Base-by-base conservation (phyloP, 192 early-diverging fungal genomes). In the Entophlyctis luteolus region DNA sequence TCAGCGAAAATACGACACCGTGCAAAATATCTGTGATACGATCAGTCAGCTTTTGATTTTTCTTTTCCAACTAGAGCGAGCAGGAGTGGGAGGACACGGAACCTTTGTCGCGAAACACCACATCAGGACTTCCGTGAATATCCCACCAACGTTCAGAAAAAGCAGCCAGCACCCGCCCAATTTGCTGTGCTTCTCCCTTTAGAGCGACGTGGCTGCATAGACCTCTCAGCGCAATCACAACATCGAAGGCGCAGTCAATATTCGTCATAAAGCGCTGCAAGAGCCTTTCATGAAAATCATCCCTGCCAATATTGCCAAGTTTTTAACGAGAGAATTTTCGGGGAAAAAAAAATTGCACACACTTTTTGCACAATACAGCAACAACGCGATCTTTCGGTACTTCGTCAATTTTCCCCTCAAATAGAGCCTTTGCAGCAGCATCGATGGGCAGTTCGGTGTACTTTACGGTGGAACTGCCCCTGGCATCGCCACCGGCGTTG, bases 161-260 rank as follows among this genome's bases (percentile, higher is more conserved):
- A 20, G 79, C 88, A 57, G 87, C 86, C 48, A 98, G 73, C 38
- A 98, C 88, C 29, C 96, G 86, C 75, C 93, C 93, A 32, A 98
- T 88, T 55, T 91, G 84, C 72, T 98, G 96, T 16, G 94, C 87
- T 75, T 98, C 96, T 29, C 90, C 96, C 48, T 89, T 90, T 56
- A 98, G 75, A 22, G 87, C 85, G 0, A 95, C 79, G 27, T 91
- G 88, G 36, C 76, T 74, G 66, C 93, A 93, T 52, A 98, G 71
- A 23, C 67, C 58, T 72, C 94, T 79, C 55, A 98, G 90, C 12
- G 89, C 90, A 55, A 80, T 75, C 66, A 95, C 93, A 16, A 98
- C 73, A 85, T 70, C 28, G 75, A 79, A 6, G 60, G 38, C 63
- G 92, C 94, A 66, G 92, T 87, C 79, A 89, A 94, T 72, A 84